Evolutionary conservation across 31 red algal species (phyloP).

Genomic region (Odonthalia washingtoniensis): DNA sequence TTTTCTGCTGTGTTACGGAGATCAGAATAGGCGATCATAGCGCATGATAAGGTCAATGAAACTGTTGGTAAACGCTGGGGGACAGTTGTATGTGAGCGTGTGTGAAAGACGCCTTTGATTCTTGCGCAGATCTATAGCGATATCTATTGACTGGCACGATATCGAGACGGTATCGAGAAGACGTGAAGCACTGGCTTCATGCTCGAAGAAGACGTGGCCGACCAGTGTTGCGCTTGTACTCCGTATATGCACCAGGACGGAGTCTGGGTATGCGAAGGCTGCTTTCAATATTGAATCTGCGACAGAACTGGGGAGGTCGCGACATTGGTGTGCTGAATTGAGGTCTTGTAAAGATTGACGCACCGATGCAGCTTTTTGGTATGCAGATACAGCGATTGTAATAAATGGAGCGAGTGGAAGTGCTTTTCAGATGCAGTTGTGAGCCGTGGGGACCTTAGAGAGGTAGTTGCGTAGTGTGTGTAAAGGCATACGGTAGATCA

Average conservation of each 20-base stretch:
- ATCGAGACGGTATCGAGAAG: not conserved
- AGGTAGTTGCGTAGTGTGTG: constrained; percentile 21
- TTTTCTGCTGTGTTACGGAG: not conserved
- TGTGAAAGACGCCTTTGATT: constrained; percentile 6
- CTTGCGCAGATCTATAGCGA: constrained; percentile 39
- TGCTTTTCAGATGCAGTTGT: not conserved
- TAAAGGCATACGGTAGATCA: too few relatives aligned
- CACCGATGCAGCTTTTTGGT: not conserved
- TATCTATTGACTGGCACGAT: not conserved
- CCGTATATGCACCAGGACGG: constrained; percentile 5
- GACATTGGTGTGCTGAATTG: not conserved
- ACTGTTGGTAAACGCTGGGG: not conserved
- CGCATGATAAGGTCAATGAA: constrained; percentile 29
- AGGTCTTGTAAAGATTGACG: constrained; percentile 8
- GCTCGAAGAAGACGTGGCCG: constrained; percentile 44
- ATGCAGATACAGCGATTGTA: not conserved
- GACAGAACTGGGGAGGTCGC: not conserved
- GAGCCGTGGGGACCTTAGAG: not conserved
- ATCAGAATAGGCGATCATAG: constrained; percentile 14
- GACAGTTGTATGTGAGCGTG: constrained; percentile 30
- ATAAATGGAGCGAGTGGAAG: constrained; percentile 19
- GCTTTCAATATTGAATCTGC: constrained; percentile 14
- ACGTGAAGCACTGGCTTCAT: constrained; percentile 34
- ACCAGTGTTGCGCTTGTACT: constrained; percentile 16
- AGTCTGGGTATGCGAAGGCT: not conserved